Conservation (phyloP, 192 early-diverging fungal genomes). For the Geranomyces michiganensis region DNA sequence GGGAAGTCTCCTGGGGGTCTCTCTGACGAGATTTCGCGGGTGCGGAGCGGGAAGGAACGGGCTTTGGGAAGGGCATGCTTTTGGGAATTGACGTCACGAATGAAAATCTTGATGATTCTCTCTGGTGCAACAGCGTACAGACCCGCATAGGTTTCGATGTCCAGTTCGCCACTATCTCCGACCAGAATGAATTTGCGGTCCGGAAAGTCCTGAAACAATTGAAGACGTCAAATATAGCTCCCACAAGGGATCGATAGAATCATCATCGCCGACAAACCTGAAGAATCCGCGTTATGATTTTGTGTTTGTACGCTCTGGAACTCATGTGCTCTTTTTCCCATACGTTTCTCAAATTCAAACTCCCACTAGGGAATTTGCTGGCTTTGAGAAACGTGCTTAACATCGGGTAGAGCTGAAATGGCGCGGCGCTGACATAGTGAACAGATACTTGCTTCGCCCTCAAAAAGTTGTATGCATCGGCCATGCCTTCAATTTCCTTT, state of each 20-base stretch:
- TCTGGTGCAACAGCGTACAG: slow-evolving; percentile 64
- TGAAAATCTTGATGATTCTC: slow-evolving; percentile 82
- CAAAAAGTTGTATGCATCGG: slow-evolving; percentile 64
- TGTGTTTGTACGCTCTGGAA: slow-evolving; percentile 39
- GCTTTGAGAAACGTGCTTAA: slow-evolving; percentile 67
- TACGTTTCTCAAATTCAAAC: slow-evolving; percentile 63
- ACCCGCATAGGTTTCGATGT: slow-evolving; percentile 79
- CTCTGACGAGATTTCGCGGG: slow-evolving; percentile 6
- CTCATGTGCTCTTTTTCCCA: slow-evolving; percentile 35
- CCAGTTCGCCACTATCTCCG: slow-evolving; percentile 89
- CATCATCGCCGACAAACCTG: slow-evolving; percentile 55
- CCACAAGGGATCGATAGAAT: too few species aligned
- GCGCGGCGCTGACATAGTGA: slow-evolving; percentile 88
- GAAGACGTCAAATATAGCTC: background rate
- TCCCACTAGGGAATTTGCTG: slow-evolving; percentile 77
- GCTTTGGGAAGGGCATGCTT: slow-evolving; percentile 4
- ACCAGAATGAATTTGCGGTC: slow-evolving; percentile 83
- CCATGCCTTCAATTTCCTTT: slow-evolving; percentile 79
- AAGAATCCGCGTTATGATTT: slow-evolving; percentile 62
- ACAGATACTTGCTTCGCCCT: slow-evolving; percentile 58
- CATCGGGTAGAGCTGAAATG: slow-evolving; percentile 78
- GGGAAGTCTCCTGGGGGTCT: background rate
- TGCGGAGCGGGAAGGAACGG: slow-evolving; percentile 16
- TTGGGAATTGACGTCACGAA: slow-evolving; percentile 63
- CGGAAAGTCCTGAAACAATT: slow-evolving; percentile 69